Evolutionary conservation across 805 yeast genomes (phyloP).

Genomic region (Candida ficus): DNA sequence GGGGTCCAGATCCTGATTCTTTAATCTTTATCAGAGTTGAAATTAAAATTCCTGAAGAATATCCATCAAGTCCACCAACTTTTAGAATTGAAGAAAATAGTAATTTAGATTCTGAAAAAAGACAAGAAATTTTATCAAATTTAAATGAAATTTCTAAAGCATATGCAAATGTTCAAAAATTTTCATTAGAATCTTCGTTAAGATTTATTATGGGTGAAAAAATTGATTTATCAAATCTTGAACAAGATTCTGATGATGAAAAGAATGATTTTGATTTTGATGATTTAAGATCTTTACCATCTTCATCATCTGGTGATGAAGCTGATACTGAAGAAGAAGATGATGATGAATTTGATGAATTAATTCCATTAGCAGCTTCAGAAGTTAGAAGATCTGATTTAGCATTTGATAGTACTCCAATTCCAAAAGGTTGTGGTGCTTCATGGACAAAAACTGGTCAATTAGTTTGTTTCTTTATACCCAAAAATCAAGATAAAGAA

Average conservation of each 20-base stretch:
- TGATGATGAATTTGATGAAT: slow-evolving; percentile 29
- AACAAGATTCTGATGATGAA: slow-evolving; percentile 33
- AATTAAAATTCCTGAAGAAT: slow-evolving; percentile 64
- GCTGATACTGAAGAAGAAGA: slow-evolving; percentile 27
- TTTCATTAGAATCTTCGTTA: slow-evolving; percentile 77
- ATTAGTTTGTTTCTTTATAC: slow-evolving; percentile 76
- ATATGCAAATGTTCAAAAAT: slow-evolving; percentile 52
- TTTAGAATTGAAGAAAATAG: slow-evolving; percentile 77
- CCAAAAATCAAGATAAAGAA: slow-evolving; percentile 41
- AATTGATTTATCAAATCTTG: slow-evolving; percentile 38
- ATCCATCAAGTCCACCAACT: slow-evolving; percentile 60
- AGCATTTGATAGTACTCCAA: slow-evolving; percentile 73
- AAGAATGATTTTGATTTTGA: slow-evolving; percentile 32
- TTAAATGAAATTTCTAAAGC: slow-evolving; percentile 51
- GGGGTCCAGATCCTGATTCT: slow-evolving; percentile 42
- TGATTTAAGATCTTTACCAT: slow-evolving; percentile 20
- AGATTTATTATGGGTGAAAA: slow-evolving; percentile 79
- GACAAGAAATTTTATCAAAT: slow-evolving; percentile 44
- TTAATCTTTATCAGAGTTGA: slow-evolving; percentile 63
- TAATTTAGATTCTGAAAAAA: slow-evolving; percentile 47
- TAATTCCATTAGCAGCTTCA: slow-evolving; percentile 15
- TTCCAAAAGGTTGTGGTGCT: slow-evolving; percentile 93
- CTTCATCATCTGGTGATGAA: slow-evolving; percentile 19
- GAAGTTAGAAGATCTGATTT: slow-evolving; percentile 20
- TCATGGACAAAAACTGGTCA: slow-evolving; percentile 77